These are phyloP conservation scores for Lyophyllum decastes DNA, from an alignment of 768 basidiomycete species.

Conservation along the genomic window DNA sequence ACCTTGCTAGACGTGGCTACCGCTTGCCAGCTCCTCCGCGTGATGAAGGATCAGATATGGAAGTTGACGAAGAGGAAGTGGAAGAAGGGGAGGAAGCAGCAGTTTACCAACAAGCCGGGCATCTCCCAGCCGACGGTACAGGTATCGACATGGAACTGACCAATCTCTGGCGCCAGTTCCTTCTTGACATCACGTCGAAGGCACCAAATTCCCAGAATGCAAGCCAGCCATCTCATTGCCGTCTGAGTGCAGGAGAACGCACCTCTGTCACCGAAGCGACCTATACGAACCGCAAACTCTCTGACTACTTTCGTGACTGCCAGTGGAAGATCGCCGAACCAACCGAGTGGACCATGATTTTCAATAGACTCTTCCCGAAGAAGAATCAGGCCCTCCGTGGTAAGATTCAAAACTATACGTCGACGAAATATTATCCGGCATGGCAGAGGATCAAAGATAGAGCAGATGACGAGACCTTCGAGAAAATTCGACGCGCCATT, in stretches of 20 bases:
- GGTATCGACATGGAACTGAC: slow-evolving; percentile 14
- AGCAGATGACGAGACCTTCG: background rate
- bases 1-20: background rate
- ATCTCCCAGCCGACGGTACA: too few relatives aligned
- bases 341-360: background rate
- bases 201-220: slow-evolving; percentile 15
- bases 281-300: slow-evolving; percentile 15
- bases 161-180: slow-evolving; percentile 22
- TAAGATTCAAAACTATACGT: background rate
- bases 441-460: background rate
- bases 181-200: slow-evolving; percentile 22
- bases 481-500: background rate
- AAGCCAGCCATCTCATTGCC: slow-evolving; percentile 14
- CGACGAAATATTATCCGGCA: background rate
- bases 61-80: background rate
- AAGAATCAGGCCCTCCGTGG: too few relatives aligned
- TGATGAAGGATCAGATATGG: background rate
- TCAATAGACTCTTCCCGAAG: background rate
- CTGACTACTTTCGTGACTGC: slow-evolving; percentile 15
- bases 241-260: slow-evolving; percentile 8
- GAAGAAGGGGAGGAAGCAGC: background rate
- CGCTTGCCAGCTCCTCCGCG: background rate
- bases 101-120: too few relatives aligned
- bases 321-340: slow-evolving; percentile 9
- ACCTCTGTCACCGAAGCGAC: slow-evolving; percentile 6